Percentiles rank a stretch among this genome's conserved stretches.
Conservation (phyloP, 1,139 yeast species). For the Taphrina flavorubra region DNA sequence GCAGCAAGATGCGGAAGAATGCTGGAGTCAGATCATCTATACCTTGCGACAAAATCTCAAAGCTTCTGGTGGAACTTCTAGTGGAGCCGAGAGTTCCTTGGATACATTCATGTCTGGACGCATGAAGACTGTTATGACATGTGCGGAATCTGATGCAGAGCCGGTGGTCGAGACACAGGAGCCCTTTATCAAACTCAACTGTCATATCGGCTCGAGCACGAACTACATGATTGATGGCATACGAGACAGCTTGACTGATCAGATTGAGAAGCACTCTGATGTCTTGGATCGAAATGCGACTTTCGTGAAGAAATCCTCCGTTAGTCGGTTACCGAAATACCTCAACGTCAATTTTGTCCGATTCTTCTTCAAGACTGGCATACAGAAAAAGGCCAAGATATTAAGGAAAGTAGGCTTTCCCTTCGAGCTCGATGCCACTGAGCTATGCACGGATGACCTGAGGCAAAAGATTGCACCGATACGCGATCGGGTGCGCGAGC, state of each 20-base stretch:
- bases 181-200: conserved; percentile 71
- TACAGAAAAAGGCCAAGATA: conserved; percentile 88
- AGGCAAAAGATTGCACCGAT: conserved; percentile 68
- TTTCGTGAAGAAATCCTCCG: conserved; percentile 70
- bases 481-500: conserved; percentile 76
- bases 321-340: conserved; percentile 82
- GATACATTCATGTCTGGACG: conserved; percentile 68
- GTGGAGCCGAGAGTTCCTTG: conserved; percentile 50
- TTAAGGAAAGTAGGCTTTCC: conserved; percentile 94
- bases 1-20: conserved; percentile 99
- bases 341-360: conserved; percentile 91
- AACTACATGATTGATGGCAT: conserved; percentile 90
- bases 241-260: conserved; percentile 73
- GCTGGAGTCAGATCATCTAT: conserved; percentile 77
- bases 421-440: conserved; percentile 85
- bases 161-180: conserved; percentile 59
- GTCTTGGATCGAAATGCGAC: conserved; percentile 70
- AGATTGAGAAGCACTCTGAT: conserved; percentile 77
- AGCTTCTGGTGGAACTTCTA: conserved; percentile 32
- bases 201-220: conserved; percentile 85
- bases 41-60: conserved; percentile 37
- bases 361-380: conserved; percentile 93
- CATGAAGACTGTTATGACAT: conserved; percentile 66
- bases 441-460: conserved; percentile 77
- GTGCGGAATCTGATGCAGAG: conserved; percentile 61